phyloP scores from a whole-genome alignment of 495 filamentous ascomycete genomes.

The Clohesyomyces aquaticus region DNA sequence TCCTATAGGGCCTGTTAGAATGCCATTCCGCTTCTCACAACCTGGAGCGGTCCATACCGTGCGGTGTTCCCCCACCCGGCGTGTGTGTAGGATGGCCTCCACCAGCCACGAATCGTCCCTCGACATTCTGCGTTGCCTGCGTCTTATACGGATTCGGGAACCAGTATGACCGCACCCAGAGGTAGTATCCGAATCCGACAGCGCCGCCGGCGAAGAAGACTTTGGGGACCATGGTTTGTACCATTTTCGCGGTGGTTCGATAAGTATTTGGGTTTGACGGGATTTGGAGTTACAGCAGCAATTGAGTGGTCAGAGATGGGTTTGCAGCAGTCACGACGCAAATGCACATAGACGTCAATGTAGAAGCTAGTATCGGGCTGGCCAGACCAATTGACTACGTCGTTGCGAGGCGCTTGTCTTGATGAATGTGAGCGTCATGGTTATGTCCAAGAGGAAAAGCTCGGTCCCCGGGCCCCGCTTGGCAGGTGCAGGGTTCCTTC shows the following conservation, averaged over 20 bases:
- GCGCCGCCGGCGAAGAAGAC: conserved; percentile 42
- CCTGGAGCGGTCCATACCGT: conserved; percentile 21
- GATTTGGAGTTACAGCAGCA: background rate
- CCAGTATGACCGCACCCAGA: conserved; percentile 35
- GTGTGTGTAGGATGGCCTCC: conserved; percentile 41
- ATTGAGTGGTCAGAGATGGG: background rate
- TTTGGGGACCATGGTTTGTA: conserved; percentile 31
- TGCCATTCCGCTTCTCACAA: background rate
- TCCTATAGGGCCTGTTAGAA: background rate
- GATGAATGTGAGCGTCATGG: conserved; percentile 23
- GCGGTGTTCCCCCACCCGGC: conserved; percentile 37
- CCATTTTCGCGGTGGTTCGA: conserved; percentile 10
- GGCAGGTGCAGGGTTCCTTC: conserved; percentile 8
- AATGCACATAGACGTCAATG: background rate
- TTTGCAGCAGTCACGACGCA: background rate
- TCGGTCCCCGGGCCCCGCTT: conserved; percentile 13
- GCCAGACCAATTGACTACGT: no score
- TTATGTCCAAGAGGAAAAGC: conserved; percentile 10
- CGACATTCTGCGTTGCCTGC: conserved; percentile 39
- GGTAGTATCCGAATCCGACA: conserved; percentile 35
- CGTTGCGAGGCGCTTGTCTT: background rate
- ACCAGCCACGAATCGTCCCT: conserved; percentile 39
- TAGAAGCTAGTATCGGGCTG: background rate
- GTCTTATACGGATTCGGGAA: conserved; percentile 42
- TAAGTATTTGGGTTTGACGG: background rate